Evolutionary conservation across 2,329 filamentous ascomycete species (phyloP).

Genomic region (Karstenula rhodostoma): DNA sequence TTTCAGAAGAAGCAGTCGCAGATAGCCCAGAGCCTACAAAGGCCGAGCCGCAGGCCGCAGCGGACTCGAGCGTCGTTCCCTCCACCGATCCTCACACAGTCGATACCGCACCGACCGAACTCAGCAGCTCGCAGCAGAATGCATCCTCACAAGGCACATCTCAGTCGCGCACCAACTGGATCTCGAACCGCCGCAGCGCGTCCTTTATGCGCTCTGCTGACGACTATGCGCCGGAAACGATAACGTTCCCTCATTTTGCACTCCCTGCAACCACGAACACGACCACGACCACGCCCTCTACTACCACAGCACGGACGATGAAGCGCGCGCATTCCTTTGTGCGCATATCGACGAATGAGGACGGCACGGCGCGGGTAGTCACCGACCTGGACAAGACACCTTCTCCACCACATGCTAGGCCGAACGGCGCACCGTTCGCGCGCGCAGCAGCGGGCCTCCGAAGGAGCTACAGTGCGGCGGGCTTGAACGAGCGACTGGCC

Average conservation of each 20-base stretch:
- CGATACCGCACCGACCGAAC: constrained; percentile 36
- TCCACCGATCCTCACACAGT: constrained; percentile 35
- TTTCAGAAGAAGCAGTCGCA: constrained; percentile 11
- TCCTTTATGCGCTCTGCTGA: constrained; percentile 49
- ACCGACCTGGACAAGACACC: constrained; percentile 73
- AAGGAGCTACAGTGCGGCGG: constrained; percentile 74
- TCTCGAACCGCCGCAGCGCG: constrained; percentile 57
- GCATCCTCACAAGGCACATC: constrained; percentile 41
- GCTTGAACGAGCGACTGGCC: constrained; percentile 46
- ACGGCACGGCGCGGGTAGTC: constrained; percentile 89
- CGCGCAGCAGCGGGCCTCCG: constrained; percentile 63
- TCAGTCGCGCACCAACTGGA: constrained; percentile 49
- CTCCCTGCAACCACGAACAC: constrained; percentile 38
- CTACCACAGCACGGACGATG: constrained; percentile 56
- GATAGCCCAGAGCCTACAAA: constrained; percentile 13
- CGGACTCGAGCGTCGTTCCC: constrained; percentile 27
- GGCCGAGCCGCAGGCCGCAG: constrained; percentile 28
- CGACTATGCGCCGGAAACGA: constrained; percentile 42
- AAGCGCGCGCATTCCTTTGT: constrained; percentile 63
- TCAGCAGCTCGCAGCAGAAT: constrained; percentile 42
- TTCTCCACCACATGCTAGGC: constrained; percentile 67
- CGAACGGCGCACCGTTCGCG: constrained; percentile 53
- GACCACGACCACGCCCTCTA: constrained; percentile 58
- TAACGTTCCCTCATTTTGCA: constrained; percentile 37
- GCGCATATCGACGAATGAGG: constrained; percentile 81